Base-by-base conservation (phyloP, 768 basidiomycete species). In the Exsudoporus frostii region DNA sequence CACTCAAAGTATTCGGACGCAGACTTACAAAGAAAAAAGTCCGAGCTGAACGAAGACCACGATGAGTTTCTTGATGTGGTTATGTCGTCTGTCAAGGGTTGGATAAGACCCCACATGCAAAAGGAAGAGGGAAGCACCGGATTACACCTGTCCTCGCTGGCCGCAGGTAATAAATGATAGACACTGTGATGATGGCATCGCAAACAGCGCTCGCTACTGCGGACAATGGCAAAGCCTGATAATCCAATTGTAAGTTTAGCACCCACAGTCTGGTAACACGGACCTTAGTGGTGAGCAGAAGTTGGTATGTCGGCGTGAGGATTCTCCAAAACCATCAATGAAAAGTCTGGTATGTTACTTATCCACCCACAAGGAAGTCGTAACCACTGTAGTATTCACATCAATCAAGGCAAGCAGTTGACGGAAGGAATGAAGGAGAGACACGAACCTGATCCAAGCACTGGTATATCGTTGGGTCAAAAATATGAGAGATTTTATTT, bases 31-130 rank as follows among this genome's bases (percentile, higher is more conserved):
- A 5, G 54, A 50, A n/a, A 64, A 43, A 19, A 59, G 19, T 19
- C 63, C 60, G 60, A 62, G 62, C 24, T 65, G 48, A 4, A 62
- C 24, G 38, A 64, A 62, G 2, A 65, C 27, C 7, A 5, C 7
- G 2, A 52, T 58, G 39, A 65, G 32, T 36, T 25, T 45, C 45
- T 40, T 53, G 53, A 66, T 54, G n/a, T 52, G 57, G 19, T 54
- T 13, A 7, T 37, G 45, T 33, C n/a, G 50, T 37, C 56, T 63
- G 33, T 27, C 6, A n/a, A 13, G 1, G 15, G 25, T 37, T 27
- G 7, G 4, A 24, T 34, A 38, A 22, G 11, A 39, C 7, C 15
- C 4, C 14, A 24, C 1, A 10, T 2, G 8, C 5, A 10, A 29
- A 1, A 24, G 30, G 17, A 11, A 7, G 29, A 25, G 14, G 33